Evolutionary conservation across 352 stramenopile genomes (phyloP).

Genomic region (Phytophthora megakarya): DNA sequence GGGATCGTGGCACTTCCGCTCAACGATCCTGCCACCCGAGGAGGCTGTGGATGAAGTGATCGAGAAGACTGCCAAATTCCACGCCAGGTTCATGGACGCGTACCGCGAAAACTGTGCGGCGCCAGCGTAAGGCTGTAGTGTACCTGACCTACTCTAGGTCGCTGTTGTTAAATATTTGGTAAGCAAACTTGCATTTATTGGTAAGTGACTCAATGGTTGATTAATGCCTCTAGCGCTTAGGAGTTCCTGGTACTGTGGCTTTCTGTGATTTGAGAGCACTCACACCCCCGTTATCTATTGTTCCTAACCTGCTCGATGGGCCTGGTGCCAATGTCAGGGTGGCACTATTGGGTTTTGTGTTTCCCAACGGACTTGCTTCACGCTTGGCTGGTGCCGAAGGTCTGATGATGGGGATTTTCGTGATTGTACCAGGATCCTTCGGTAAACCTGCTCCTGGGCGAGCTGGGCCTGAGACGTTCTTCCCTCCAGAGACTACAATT

Average conservation of each 20-base stretch:
- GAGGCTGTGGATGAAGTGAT: slow-evolving; percentile 96
- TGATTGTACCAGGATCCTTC: slow-evolving; percentile 57
- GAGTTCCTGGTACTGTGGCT: slow-evolving; percentile 17
- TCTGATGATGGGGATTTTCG: slow-evolving; percentile 79
- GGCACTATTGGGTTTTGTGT: slow-evolving; percentile 48
- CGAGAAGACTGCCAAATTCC: slow-evolving; percentile 93
- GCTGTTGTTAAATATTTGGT: slow-evolving; percentile 10
- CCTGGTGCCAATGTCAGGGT: slow-evolving; percentile 23
- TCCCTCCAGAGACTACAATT: slow-evolving; percentile 41
- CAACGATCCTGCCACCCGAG: slow-evolving; percentile 97
- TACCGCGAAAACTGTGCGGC: slow-evolving; percentile 59
- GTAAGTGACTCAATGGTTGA: slow-evolving; percentile 6
- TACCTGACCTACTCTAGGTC: too few species aligned
- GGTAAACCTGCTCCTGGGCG: slow-evolving; percentile 42
- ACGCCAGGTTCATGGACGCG: slow-evolving; percentile 94
- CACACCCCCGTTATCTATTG: slow-evolving; percentile 37
- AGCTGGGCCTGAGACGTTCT: slow-evolving; percentile 38
- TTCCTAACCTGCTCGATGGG: slow-evolving; percentile 37
- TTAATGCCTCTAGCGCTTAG: slow-evolving; percentile 32
- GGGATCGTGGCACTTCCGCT: slow-evolving; percentile 98
- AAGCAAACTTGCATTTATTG: slow-evolving; percentile 4
- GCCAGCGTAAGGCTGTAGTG: neutral
- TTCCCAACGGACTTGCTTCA: slow-evolving; percentile 62
- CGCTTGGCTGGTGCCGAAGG: slow-evolving; percentile 70
- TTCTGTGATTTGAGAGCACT: slow-evolving; percentile 31